Evolutionary conservation across 106 monocot species (phyloP).

Genomic region (Apostasia shenzhenica): DNA sequence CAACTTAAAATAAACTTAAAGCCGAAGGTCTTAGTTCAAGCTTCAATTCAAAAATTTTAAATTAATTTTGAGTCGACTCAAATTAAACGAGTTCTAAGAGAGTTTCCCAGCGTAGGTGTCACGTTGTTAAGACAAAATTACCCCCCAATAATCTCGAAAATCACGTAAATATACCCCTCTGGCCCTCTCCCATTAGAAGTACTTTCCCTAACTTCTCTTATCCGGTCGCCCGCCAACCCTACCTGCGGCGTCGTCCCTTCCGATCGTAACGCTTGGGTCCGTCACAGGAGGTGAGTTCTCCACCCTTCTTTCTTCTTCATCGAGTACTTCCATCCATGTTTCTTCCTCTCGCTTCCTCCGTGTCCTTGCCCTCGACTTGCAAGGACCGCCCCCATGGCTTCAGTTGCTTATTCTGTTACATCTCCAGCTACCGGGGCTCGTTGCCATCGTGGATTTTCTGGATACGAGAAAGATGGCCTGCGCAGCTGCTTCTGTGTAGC

Average conservation of each 20-base stretch:
- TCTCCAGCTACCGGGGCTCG: background rate
- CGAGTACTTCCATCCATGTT: background rate
- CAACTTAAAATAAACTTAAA: no score
- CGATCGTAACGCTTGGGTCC: background rate
- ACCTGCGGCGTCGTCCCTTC: background rate
- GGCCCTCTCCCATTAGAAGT: no score
- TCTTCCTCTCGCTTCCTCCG: background rate
- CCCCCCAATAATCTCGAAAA: no score
- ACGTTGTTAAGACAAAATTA: no score
- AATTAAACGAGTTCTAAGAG: no score
- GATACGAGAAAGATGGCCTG: background rate
- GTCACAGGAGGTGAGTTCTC: background rate
- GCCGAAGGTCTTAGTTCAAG: no score
- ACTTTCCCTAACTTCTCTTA: background rate
- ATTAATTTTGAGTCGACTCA: no score
- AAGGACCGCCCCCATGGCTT: background rate
- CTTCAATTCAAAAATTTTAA: no score
- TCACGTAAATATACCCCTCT: no score
- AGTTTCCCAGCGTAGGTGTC: no score
- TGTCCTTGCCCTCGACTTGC: background rate
- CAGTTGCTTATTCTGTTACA: background rate
- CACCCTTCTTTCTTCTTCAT: background rate
- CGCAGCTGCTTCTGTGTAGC: background rate
- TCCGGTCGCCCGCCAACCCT: background rate
- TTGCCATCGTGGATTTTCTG: background rate